These are phyloP conservation scores for Melaleuca quinquenervia DNA, from an alignment of 345 rosid species.

Conservation along the genomic window DNA sequence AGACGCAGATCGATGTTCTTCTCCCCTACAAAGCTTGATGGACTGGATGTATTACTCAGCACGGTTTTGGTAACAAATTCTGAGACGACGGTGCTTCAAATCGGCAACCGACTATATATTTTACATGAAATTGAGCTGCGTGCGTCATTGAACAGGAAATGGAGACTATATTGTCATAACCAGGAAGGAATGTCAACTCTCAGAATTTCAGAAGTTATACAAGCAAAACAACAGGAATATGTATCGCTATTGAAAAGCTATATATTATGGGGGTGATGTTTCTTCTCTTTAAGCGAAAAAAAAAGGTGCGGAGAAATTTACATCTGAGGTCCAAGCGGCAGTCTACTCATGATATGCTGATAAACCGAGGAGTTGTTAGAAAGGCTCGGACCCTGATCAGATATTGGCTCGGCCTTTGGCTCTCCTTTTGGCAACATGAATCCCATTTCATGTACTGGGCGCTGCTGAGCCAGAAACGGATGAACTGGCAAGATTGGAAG, in stretches of 20 bases:
- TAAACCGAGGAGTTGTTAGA: slow-evolving; percentile 36
- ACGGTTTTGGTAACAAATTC: background rate
- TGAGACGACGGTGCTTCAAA: background rate
- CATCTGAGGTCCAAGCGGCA: slow-evolving; percentile 73
- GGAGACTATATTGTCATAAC: background rate
- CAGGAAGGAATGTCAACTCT: background rate
- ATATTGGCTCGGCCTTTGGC: slow-evolving; percentile 57
- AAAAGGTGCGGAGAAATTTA: background rate
- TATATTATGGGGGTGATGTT: background rate
- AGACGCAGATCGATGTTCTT: background rate
- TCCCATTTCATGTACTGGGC: slow-evolving; percentile 36
- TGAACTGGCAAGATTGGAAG: slow-evolving; percentile 45
- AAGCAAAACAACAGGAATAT: background rate
- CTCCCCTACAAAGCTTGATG: background rate
- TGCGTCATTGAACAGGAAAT: background rate
- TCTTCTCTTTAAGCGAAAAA: background rate
- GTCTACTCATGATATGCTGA: slow-evolving; percentile 73
- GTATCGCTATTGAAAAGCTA: background rate
- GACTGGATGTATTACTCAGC: background rate
- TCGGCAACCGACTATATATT: background rate
- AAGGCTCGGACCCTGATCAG: slow-evolving; percentile 49
- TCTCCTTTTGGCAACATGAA: slow-evolving; percentile 74
- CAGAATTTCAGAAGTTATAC: background rate
- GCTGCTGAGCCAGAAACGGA: slow-evolving; percentile 45
- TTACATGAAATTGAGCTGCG: background rate